Percentiles rank a stretch among this genome's conserved stretches.
phyloP scores from a whole-genome alignment of 768 basidiomycete species.

The Hygrophoropsis aurantiaca region DNA sequence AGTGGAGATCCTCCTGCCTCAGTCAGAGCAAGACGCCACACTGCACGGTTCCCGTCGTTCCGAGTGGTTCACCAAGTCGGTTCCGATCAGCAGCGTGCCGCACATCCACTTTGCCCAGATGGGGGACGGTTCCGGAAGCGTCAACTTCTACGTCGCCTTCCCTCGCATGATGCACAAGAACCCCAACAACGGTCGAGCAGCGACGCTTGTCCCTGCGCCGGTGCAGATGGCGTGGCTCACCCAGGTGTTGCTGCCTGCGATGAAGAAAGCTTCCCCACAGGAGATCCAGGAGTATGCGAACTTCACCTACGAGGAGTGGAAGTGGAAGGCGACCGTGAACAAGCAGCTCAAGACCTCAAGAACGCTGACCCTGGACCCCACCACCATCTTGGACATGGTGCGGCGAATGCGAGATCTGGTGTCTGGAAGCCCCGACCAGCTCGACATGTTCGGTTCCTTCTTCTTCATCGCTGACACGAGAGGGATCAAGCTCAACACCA shows the following conservation, averaged over 20 bases:
- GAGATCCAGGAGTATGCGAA: conserved; percentile 5
- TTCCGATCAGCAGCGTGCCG: conserved; percentile 6
- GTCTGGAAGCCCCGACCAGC: background rate
- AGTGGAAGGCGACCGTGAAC: conserved; percentile 11
- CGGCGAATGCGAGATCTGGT: conserved; percentile 8
- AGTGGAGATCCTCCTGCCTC: conserved; percentile 9
- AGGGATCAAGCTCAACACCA: conserved; percentile 13
- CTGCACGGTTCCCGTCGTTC: background rate
- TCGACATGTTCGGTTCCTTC: conserved; percentile 10
- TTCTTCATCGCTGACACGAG: conserved; percentile 15
- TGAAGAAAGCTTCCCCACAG: background rate
- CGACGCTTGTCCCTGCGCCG: conserved; percentile 6
- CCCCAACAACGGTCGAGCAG: background rate
- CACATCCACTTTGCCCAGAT: conserved; percentile 7
- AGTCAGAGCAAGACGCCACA: conserved; percentile 8
- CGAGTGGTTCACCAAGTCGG: conserved; percentile 10
- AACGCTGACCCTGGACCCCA: conserved; percentile 8
- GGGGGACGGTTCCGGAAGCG: background rate
- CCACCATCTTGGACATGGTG: background rate
- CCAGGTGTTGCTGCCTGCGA: conserved; percentile 10
- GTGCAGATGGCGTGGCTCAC: conserved; percentile 9
- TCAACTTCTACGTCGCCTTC: conserved; percentile 7
- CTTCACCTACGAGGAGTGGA: conserved; percentile 2
- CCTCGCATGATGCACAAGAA: conserved; percentile 14
- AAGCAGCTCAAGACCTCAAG: conserved; percentile 3